Evolutionary conservation across 2,329 filamentous ascomycete genomes (phyloP), one percentile per base, ranked within the genome.

Genomic region (Xylariales sp.): DNA sequence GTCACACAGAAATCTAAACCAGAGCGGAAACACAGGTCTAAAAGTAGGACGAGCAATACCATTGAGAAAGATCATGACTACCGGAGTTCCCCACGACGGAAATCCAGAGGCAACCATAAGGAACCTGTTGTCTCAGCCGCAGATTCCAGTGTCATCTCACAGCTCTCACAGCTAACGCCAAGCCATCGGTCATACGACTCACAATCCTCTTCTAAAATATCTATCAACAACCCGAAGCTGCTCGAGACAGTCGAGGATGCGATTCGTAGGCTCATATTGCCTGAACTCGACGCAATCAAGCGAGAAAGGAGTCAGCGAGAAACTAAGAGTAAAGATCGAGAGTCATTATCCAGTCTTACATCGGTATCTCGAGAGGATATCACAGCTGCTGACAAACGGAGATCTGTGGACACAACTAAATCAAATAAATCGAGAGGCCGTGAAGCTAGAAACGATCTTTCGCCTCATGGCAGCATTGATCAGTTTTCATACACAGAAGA

Each of bases 211-310:
- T 83, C 82, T 28, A 80, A 82, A 30, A 93, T 93, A 3, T 95
- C 93, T 0, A 93, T 97, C 78, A 97, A 97, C 81, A 97, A 97
- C 75, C 94, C 94, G 0, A 96, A 93, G 77, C 83, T 97, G 1
- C 86, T 97, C 1, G 93, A 96, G 75, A 96, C 94, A 0, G 94
- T 97, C 3, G 94, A 97, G 81, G 94, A 97, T 80, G 94, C 94
- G 14, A 97, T 97, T 75, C 90, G 93, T 70, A 88, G 94, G 56
- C 85, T 97, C 57, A 97, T 97, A 61, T 82, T 99, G 2, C 96
- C 96, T 0, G 95, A 99, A 79, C 85, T 99, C 52, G 95, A 93
- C 74, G 93, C 94, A 9, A 84, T 99, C 62, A 97, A 97, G 79
- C 90, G 94, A 74, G 94, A 97, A 76, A 92, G 95, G 78, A 94